A percentile compares a stretch with the other conserved stretches of the same genome.
phyloP scores from a whole-genome alignment of 768 basidiomycete genomes.

The Auricularia sp. region DNA sequence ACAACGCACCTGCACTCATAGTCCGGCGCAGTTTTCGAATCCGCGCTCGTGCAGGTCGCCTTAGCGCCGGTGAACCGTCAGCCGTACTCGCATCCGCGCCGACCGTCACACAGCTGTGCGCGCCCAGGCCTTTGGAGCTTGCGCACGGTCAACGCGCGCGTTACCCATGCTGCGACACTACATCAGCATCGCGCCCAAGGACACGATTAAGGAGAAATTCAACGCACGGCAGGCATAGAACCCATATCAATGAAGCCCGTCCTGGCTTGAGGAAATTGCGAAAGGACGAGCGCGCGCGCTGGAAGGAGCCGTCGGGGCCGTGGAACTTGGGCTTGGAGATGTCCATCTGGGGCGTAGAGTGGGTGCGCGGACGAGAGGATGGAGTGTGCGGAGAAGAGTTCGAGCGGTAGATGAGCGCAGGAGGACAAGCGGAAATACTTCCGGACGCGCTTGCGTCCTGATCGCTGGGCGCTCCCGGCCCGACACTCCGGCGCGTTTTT shows the following conservation, averaged over 20 bases:
- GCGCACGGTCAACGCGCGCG: slow-evolving; percentile 77
- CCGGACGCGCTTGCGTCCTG: no score
- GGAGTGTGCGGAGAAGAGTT: no score
- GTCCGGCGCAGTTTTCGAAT: slow-evolving; percentile 16
- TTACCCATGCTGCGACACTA: slow-evolving; percentile 69
- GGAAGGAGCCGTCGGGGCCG: no score
- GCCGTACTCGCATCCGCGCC: slow-evolving; percentile 33
- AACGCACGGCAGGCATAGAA: slow-evolving; percentile 75
- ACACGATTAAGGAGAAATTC: no score
- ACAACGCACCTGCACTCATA: slow-evolving; percentile 21
- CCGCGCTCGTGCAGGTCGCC: slow-evolving; percentile 24
- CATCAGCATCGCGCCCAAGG: background rate
- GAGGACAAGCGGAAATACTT: no score
- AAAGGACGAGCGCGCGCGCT: slow-evolving; percentile 31
- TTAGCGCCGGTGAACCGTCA: slow-evolving; percentile 29
- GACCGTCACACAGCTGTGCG: slow-evolving; percentile 44
- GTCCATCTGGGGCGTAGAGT: no score
- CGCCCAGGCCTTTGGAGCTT: slow-evolving; percentile 90
- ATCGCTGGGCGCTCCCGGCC: no score
- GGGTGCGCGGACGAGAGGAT: no score
- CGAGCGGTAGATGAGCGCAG: no score
- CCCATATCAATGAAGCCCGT: slow-evolving; percentile 85
- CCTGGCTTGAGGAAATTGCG: slow-evolving; percentile 43
- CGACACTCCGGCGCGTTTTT: no score
- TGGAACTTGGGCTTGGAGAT: no score